A percentile compares a stretch with the other conserved stretches of the same genome.
Evolutionary conservation across 495 filamentous ascomycete species (phyloP).

Genomic region (Poronia punctata): DNA sequence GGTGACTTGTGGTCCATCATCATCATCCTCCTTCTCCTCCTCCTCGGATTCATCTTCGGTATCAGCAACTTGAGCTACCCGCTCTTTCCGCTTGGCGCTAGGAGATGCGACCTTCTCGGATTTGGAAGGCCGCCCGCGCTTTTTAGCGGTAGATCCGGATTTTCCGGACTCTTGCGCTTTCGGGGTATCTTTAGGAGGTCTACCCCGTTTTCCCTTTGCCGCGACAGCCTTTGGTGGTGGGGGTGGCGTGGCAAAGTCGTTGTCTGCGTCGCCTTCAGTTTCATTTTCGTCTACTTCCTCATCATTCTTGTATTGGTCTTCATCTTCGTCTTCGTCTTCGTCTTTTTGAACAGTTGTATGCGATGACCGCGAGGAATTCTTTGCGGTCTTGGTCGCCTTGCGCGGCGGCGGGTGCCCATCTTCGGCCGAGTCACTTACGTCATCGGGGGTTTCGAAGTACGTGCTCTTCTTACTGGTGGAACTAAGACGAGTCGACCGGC

Average conservation of each 20-base stretch:
- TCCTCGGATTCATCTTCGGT: slow-evolving; percentile 12
- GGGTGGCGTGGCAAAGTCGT: slow-evolving; percentile 7
- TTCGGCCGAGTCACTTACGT: slow-evolving; percentile 9
- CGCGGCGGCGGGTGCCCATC: slow-evolving; percentile 6
- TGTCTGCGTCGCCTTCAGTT: slow-evolving; percentile 14
- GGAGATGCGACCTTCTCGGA: slow-evolving; percentile 6
- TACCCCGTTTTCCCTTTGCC: slow-evolving; percentile 17
- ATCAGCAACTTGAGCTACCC: not conserved
- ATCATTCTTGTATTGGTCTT: slow-evolving; percentile 19
- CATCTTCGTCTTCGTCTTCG: slow-evolving; percentile 15
- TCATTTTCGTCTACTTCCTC: slow-evolving; percentile 15
- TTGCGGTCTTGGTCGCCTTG: slow-evolving; percentile 11
- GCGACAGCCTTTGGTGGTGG: slow-evolving; percentile 1
- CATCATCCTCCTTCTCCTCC: slow-evolving; percentile 30
- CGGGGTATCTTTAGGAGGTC: slow-evolving; percentile 8
- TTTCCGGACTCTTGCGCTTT: not conserved
- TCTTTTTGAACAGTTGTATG: slow-evolving; percentile 16
- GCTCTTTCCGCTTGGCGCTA: not conserved
- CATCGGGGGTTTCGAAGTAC: slow-evolving; percentile 28
- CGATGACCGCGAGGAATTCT: not conserved
- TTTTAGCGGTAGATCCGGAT: slow-evolving; percentile 4
- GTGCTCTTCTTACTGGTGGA: slow-evolving; percentile 29
- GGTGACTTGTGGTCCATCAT: slow-evolving; percentile 30
- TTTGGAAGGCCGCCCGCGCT: slow-evolving; percentile 1
- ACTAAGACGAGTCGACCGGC: slow-evolving; percentile 31